Evolutionary conservation across 495 filamentous ascomycete genomes (phyloP), one percentile per base, ranked within the genome.

Genomic region (Penicillium longicatenatum): DNA sequence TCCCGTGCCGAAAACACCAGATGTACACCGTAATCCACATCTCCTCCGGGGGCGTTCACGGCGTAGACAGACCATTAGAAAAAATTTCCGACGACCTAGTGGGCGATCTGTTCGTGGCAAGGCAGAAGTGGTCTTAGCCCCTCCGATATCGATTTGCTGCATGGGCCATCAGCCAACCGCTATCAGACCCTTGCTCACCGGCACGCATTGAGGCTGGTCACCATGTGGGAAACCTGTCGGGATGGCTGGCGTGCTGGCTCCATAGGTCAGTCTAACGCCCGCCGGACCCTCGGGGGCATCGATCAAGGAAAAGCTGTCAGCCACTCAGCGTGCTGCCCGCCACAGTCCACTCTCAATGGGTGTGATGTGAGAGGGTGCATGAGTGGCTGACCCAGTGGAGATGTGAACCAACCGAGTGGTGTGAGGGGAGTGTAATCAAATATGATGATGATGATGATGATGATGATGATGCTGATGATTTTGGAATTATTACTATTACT

Each of bases 261-360:
- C 61, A 61, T 58, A 52, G 55, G 46, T 19, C 51, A 55, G 19
- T 3, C 55, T 58, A 53, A 61, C 10, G 58, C 54, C 37, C 43
- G 51, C 55, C 53, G 56, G 64, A 46, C 61, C 54, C 52, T 61
- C 49, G 60, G 63, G 47, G 49, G 31, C 35, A 61, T 62, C 55
- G 60, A 66, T 66, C 60, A 52, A 52, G 51, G 19, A 42, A 22
- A 20, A 26, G 11, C 29, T 41, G 33, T 46, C 20, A 55, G 61
- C 66, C 66, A 69, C 61, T 67, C 59, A 65, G 61, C 59, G 46
- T 12, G 39, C 61, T 67, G 64, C 57, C 64, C 66, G 66, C 64
- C 57, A 62, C 58, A 50, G 35, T 58, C 37, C 50, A 42, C 37
- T 42, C 17, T 29, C 31, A 41, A 52, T 52, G 50, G 35, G 21